Evolutionary conservation across 108 stramenopile species (phyloP).

Genomic region (Nitzschia putrida): DNA sequence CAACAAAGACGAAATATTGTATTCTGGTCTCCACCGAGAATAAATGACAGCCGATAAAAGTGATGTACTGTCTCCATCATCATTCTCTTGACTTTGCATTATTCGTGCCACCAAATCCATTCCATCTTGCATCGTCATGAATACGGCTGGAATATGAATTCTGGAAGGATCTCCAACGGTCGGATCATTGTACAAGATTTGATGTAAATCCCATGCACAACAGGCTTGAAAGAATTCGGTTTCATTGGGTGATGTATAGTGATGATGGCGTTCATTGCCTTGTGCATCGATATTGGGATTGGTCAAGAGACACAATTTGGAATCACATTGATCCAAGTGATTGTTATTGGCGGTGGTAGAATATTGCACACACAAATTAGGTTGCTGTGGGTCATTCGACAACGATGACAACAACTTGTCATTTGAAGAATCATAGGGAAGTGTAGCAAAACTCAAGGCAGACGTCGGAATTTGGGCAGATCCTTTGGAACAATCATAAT

Average conservation of each 20-base stretch:
- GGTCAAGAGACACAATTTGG: conserved; percentile 74
- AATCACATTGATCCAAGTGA: conserved; percentile 51
- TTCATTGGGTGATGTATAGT: background rate
- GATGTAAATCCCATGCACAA: conserved; percentile 86
- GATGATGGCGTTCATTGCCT: conserved; percentile 1
- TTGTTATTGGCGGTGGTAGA: too few relatives aligned
- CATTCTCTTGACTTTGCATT: background rate
- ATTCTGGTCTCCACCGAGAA: conserved; percentile 48
- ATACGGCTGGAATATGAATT: conserved; percentile 55
- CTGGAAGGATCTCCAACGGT: conserved; percentile 27
- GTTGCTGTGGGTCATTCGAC: too few relatives aligned
- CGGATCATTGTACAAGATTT: conserved; percentile 53
- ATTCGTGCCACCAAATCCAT: conserved; percentile 31
- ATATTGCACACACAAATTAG: conserved; percentile 56
- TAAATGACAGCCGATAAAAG: conserved; percentile 24
- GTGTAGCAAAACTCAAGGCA: conserved; percentile 46
- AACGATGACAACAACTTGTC: conserved; percentile 57
- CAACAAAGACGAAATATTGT: conserved; percentile 59
- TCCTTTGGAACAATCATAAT: conserved; percentile 80
- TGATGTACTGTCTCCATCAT: background rate
- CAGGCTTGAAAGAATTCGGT: conserved; percentile 51
- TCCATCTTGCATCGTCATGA: conserved; percentile 74
- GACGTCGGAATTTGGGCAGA: conserved; percentile 50
- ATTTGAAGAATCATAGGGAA: conserved; percentile 62
- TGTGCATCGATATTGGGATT: conserved; percentile 34